Conservation (phyloP, 257 asterid species). For the Thymus quinquecostatus region DNA sequence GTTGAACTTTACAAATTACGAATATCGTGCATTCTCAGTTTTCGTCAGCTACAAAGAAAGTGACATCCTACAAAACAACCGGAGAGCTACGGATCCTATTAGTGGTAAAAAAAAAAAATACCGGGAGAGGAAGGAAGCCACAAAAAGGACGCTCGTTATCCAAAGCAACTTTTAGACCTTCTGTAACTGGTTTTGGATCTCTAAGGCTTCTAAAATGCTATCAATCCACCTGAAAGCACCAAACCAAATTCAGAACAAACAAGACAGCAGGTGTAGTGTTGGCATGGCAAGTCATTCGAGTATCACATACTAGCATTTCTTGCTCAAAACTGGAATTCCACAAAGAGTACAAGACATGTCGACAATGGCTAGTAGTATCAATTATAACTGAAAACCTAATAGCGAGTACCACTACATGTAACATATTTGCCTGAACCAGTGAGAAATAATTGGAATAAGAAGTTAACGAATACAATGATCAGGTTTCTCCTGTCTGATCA, state of each 20-base stretch:
- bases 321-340: neutral
- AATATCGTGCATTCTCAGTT: too few species aligned
- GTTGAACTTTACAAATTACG: too few species aligned
- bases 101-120: too few species aligned
- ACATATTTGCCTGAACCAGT: neutral
- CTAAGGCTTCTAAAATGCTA: constrained; percentile 67
- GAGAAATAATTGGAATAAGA: neutral
- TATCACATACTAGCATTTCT: neutral
- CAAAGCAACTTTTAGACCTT: constrained; percentile 35
- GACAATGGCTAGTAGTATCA: too few species aligned
- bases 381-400: too few species aligned
- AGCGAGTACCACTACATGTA: neutral
- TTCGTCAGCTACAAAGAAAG: neutral
- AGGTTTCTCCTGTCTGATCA: neutral
- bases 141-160: neutral
- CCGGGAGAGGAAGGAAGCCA: neutral
- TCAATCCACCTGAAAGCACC: constrained; percentile 63
- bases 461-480: neutral
- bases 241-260: constrained; percentile 3
- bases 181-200: constrained; percentile 48
- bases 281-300: neutral
- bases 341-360: neutral
- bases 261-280: neutral
- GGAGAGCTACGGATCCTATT: neutral
- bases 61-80: neutral